Base-by-base conservation (phyloP, 2,329 filamentous ascomycete species). In the Calonectria pseudoturangicola region DNA sequence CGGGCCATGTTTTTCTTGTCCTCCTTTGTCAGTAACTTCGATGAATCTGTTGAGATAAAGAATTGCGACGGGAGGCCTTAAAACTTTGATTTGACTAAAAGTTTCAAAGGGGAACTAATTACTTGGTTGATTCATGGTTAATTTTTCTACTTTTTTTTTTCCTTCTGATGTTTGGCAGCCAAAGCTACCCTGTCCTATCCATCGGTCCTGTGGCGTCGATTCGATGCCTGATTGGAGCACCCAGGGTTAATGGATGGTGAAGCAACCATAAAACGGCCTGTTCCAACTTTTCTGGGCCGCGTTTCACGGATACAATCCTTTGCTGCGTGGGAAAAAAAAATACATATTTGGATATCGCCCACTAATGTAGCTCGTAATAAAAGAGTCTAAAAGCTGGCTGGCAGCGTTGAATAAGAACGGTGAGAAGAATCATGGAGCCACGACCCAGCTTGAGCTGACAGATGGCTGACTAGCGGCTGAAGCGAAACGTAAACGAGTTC, bases 321-420 rank as follows among this genome's bases (percentile, higher is more conserved):
- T 36, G 10, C 10, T 36, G 33, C 33, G 27, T 6, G 18, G 3
- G 21, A 15, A 21, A 21, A 21, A 21, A 21, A 21, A 21, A 21
- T n/a, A n/a, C 21, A 21, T 21, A 21, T 21, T 21, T 21, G 63
- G 63, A 30, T 66, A 18, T 36, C n/a, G 33, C 58, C 54, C 33
- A 56, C 54, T 48, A 43, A 64, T 70, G 67, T 25, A 41, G 45
- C 69, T 71, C 64, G 69, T 71, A 71, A 71, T 47, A 51, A 54
- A 33, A 30, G 68, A 63, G 33, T 41, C 43, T 21, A 51, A 69
- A 69, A 71, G 62, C 68, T 33, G 68, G 62, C 43, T 77, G 58
- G 70, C 69, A 71, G 75, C 75, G 71, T 78, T 76, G 58, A 47
- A 63, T 63, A 39, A 54, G 56, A 54, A 71, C 64, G 63, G 64